Evolutionary conservation across 2,329 filamentous ascomycete species (phyloP).

Genomic region (Apiospora hydei): DNA sequence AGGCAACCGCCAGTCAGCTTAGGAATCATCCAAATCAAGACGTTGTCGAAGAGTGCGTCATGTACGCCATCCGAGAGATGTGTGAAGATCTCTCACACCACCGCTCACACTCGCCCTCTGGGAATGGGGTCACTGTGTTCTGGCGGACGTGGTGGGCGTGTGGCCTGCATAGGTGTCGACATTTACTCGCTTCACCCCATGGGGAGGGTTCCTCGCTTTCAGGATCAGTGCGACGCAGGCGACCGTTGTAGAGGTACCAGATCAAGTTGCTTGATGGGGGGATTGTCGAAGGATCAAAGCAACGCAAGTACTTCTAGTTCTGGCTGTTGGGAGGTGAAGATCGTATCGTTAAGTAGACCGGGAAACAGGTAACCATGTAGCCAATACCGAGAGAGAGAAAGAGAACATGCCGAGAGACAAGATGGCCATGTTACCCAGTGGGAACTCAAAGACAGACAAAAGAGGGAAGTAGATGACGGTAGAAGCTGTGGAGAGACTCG

Average conservation of each 20-base stretch:
- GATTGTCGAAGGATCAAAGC: neutral
- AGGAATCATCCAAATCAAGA: slow-evolving; percentile 15
- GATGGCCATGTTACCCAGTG: neutral
- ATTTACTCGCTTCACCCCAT: slow-evolving; percentile 21
- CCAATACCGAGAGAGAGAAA: neutral
- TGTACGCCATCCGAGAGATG: slow-evolving; percentile 4
- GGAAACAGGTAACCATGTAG: slow-evolving; percentile 15
- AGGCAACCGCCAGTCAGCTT: slow-evolving; percentile 11
- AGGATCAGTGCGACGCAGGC: slow-evolving; percentile 17
- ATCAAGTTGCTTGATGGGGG: neutral
- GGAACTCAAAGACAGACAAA: neutral
- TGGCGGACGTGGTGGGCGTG: slow-evolving; percentile 10
- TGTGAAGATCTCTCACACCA: slow-evolving; percentile 1
- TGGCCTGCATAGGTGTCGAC: slow-evolving; percentile 15
- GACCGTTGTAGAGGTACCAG: slow-evolving; percentile 4
- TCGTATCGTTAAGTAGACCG: slow-evolving; percentile 7
- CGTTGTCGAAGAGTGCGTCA: slow-evolving; percentile 11
- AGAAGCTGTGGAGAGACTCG: neutral
- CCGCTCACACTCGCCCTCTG: slow-evolving; percentile 14
- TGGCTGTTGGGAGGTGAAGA: slow-evolving; percentile 13
- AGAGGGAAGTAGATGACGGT: neutral
- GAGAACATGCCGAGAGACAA: neutral
- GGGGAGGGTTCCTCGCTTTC: slow-evolving; percentile 15
- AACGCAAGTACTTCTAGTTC: neutral
- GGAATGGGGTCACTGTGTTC: slow-evolving; percentile 13